Base-by-base conservation (phyloP, 1,139 yeast species). In the Scheffersomyces stambukii region DNA sequence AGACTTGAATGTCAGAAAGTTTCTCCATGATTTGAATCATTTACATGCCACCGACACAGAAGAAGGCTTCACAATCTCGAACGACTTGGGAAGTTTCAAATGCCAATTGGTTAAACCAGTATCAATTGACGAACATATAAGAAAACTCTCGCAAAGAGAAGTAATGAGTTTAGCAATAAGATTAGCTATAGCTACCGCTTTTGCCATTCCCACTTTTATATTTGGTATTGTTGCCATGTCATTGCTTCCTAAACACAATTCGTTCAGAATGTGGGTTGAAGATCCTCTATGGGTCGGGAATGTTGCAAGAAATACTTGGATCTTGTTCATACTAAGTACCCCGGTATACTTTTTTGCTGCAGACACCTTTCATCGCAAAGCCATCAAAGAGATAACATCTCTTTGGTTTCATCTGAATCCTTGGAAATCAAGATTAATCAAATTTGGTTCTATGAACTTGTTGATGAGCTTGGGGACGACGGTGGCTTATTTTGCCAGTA, bases 301-400 rank as follows among this genome's bases (percentile, higher is more conserved):
- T 40, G 81, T 71, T 1, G 61, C 82, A 1, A 52, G 86, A 30
- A 70, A 64, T 33, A 68, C 75, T n/a, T 81, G 89, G 88, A 68
- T 77, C 4, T 48, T 81, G 30, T 66, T 82, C 35, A 54, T 78
- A 25, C 54, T 81, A 32, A 69, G 88, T 24, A 79, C 91, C 0
- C 88, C 88, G 0, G 82, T 81, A 1, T 82, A 80, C 45, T 78
- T 82, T 44, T 78, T 76, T 50, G 81, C 83, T 1, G 89, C 84
- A 17, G 85, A 78, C 45, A 67, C 78, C 2, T 82, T 81, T 54
- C 93, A 82, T 43, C 45, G 62, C 6, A 81, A 80, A 44, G 85
- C 91, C 0, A 18, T 76, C 17, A 66, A 66, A 32, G 91, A 82
- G 46, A 38, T 81, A 4, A 51, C 59, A 33, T 63, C 75, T 3